Percentiles rank a stretch among this genome's conserved stretches.
Evolutionary conservation across 352 stramenopile species (phyloP).

Genomic region (Globisporangium splendens): DNA sequence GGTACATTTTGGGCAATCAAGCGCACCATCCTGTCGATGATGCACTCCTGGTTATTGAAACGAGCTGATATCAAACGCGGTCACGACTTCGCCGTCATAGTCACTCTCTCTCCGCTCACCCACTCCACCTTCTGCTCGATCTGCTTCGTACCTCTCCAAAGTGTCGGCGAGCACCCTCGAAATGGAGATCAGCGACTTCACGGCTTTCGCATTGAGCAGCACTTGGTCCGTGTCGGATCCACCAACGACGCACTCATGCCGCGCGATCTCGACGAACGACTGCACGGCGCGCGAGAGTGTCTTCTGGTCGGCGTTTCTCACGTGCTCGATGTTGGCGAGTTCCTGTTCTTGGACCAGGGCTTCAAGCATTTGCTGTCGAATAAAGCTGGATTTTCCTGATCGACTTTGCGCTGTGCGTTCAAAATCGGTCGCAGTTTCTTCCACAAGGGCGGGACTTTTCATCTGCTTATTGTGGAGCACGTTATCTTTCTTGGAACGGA

Average conservation of each 20-base stretch:
- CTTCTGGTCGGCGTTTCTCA: constrained; percentile 23
- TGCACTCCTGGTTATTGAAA: neutral
- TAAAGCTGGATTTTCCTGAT: constrained; percentile 43
- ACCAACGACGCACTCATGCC: constrained; percentile 4
- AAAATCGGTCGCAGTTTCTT: constrained; percentile 26
- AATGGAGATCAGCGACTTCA: constrained; percentile 41
- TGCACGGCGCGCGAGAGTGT: constrained; percentile 30
- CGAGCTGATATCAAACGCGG: constrained; percentile 27
- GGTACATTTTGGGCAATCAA: too few relatives aligned
- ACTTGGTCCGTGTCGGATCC: constrained; percentile 4
- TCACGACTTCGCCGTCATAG: constrained; percentile 20
- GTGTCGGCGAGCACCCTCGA: constrained; percentile 43
- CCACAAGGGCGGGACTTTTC: neutral
- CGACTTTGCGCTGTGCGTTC: constrained; percentile 47
- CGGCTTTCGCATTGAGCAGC: constrained; percentile 17
- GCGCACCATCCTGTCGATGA: too few relatives aligned
- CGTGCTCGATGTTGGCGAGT: constrained; percentile 27
- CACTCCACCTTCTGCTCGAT: neutral
- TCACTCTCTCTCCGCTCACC: constrained; percentile 8
- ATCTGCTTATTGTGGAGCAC: constrained; percentile 21
- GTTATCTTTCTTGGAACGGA: constrained; percentile 33
- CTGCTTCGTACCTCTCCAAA: constrained; percentile 33
- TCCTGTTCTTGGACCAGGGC: constrained; percentile 51
- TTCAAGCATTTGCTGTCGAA: constrained; percentile 45
- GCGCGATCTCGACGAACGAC: constrained; percentile 31